Evolutionary conservation across 2,329 filamentous ascomycete species (phyloP).

Genomic region (Xylariaceae sp.): DNA sequence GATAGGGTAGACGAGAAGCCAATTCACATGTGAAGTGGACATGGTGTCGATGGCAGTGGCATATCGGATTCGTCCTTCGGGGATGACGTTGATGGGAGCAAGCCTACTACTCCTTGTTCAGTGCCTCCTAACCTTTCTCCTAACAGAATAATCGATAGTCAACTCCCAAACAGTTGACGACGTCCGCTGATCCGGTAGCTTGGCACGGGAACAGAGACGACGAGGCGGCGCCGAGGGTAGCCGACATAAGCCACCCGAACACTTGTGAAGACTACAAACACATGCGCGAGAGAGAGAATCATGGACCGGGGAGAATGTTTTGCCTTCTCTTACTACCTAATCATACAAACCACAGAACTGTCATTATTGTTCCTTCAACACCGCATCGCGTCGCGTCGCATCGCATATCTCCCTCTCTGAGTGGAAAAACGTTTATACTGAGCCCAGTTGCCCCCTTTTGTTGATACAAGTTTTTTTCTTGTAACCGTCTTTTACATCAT

Average conservation of each 20-base stretch:
- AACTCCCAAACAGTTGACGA: too few relatives aligned
- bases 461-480: slow-evolving; percentile 3
- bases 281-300: neutral
- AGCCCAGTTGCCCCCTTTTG: neutral
- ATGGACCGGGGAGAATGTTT: neutral
- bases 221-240: too few relatives aligned
- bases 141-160: too few relatives aligned
- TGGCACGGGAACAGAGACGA: too few relatives aligned
- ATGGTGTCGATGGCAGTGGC: too few relatives aligned
- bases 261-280: neutral
- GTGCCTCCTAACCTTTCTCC: too few relatives aligned
- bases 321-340: neutral
- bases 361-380: neutral
- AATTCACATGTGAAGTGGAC: too few relatives aligned
- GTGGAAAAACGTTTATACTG: slow-evolving; percentile 11
- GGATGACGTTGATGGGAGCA: too few relatives aligned
- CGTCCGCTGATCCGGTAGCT: too few relatives aligned
- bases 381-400: neutral
- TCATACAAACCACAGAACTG: neutral
- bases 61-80: too few relatives aligned
- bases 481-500: neutral
- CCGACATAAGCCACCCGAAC: neutral
- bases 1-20: too few relatives aligned
- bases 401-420: slow-evolving; percentile 6
- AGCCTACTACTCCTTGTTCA: too few relatives aligned